Evolutionary conservation across 2,329 filamentous ascomycete genomes (phyloP), one percentile per base, ranked within the genome.

Genomic region (Ophiostoma sp.): DNA sequence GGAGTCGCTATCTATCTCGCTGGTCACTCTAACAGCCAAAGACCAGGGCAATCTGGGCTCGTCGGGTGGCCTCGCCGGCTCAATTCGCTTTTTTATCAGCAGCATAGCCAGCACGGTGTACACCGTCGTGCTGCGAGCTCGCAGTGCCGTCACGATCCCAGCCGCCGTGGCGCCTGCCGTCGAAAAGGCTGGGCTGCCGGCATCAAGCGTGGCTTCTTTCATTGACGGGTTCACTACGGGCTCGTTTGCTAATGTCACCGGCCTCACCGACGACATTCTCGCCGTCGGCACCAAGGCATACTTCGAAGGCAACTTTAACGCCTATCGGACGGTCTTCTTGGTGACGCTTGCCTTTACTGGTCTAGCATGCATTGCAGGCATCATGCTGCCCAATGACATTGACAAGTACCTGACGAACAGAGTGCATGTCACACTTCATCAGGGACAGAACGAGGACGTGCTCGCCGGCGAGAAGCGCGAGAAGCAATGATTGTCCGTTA

Each of bases 21-120:
- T 77, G 55, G 75, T 76, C 18, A 78, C 76, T 1, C 73, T 78
- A 5, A 73, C 74, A 1, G 76, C 75, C 16, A 75, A 75, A 63
- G 75, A 78, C 52, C 76, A 79, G 73, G 71, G 68, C 27, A 75
- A 77, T 64, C 73, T 79, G n/a, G 77, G 77, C 8, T 76, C 74
- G 18, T 75, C 76, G 1, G 73, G 74, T 36, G 77, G 77, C 18
- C 70, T 78, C n/a, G 76, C 76, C 3, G 77, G 77, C 6, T 76
- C 75, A 18, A 77, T 79, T 67, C 75, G 77, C 9, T 77, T 76
- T 69, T 74, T 76, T 63, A 76, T 78, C 66, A 75, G 73, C 47
- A 74, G 72, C 65, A 75, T 79, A 45, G 75, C 76, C 4, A 71
- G 74, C 16, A 76, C 77, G 1, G 72, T 79, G 18, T 79, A 78